Conservation (phyloP, 495 filamentous ascomycete species). For the Aspergillus baeticus region DNA sequence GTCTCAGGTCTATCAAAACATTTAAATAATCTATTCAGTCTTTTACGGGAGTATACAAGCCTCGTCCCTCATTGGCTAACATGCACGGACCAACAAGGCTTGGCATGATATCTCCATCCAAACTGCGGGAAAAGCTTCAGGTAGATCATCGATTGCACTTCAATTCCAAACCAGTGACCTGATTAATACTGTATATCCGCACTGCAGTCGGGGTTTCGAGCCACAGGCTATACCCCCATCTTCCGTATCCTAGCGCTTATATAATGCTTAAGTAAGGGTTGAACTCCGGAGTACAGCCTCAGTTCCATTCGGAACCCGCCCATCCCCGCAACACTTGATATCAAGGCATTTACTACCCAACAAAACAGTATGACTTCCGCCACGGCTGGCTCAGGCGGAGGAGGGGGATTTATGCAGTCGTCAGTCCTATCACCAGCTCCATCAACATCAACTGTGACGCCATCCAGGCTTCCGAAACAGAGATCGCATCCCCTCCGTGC, state of each 20-base stretch:
- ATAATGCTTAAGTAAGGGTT: too few relatives aligned
- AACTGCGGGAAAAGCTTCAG: too few relatives aligned
- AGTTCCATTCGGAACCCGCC: background rate
- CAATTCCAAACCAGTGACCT: too few relatives aligned
- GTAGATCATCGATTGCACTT: too few relatives aligned
- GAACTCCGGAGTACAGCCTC: too few relatives aligned
- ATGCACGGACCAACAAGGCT: conserved; percentile 40
- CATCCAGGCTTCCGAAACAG: conserved; percentile 58
- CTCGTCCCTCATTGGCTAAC: background rate
- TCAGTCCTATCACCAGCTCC: conserved; percentile 55
- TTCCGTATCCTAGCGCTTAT: too few relatives aligned
- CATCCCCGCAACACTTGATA: background rate
- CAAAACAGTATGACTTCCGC: conserved; percentile 8
- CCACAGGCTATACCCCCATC: too few relatives aligned
- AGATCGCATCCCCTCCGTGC: conserved; percentile 62
- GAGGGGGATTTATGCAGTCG: conserved; percentile 48
- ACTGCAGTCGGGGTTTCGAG: too few relatives aligned
- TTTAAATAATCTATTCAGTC: too few relatives aligned
- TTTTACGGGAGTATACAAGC: too few relatives aligned
- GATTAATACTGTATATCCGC: too few relatives aligned
- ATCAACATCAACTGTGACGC: conserved; percentile 43
- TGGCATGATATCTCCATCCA: conserved; percentile 36
- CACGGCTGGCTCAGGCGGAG: background rate
- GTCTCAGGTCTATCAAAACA: too few relatives aligned
- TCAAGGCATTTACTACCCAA: background rate